Percentiles rank a stretch among this genome's conserved stretches.
Evolutionary conservation across 352 stramenopile genomes (phyloP).

Genomic region (Phytopythium vexans): DNA sequence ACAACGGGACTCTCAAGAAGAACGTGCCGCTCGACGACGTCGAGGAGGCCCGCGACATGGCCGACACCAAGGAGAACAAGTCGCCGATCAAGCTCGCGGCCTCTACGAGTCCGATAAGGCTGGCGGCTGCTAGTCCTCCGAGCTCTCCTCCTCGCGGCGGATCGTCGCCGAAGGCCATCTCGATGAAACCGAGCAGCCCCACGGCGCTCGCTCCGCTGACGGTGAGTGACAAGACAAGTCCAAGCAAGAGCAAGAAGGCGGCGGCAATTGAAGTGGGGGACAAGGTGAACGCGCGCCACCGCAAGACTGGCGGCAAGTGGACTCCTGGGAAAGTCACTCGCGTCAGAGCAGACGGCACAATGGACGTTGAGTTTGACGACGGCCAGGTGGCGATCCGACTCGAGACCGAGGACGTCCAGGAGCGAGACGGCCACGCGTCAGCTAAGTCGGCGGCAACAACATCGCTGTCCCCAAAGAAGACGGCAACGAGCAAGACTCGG

Average conservation of each 20-base stretch:
- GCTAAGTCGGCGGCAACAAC: not conserved
- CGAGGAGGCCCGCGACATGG: conserved; percentile 37
- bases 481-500: not conserved
- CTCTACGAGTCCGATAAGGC: conserved; percentile 1
- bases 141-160: not conserved
- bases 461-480: conserved; percentile 17
- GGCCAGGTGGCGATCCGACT: conserved; percentile 42
- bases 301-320: conserved; percentile 66
- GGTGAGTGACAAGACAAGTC: not conserved
- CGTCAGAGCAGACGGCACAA: conserved; percentile 53
- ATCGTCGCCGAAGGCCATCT: not conserved
- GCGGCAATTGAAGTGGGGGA: conserved; percentile 11
- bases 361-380: conserved; percentile 63
- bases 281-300: conserved; percentile 27
- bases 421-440: not conserved
- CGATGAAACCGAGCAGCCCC: not conserved
- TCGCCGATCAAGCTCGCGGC: conserved; percentile 43
- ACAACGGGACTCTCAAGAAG: conserved; percentile 58
- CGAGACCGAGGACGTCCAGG: conserved; percentile 14
- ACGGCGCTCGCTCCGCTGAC: conserved; percentile 19
- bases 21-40: conserved; percentile 65
- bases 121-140: conserved; percentile 8
- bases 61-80: conserved; percentile 30
- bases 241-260: not conserved
- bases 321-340: conserved; percentile 58